Conservation (phyloP, 768 basidiomycete species). For the Mycena latifolia region DNA sequence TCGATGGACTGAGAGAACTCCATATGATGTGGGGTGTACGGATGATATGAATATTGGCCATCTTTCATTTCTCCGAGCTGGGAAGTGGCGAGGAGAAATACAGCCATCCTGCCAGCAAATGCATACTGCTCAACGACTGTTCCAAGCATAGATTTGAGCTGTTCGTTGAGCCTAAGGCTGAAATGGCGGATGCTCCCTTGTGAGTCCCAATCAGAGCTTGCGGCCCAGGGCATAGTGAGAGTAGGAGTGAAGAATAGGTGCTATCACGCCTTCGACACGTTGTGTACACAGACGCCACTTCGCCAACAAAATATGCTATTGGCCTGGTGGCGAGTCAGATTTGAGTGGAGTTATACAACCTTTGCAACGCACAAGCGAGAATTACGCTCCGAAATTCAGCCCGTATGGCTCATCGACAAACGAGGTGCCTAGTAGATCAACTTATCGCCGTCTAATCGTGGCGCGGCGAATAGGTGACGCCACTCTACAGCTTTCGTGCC, state of each 20-base stretch:
- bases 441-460: constrained; percentile 3
- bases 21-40: background rate
- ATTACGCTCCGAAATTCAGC: background rate
- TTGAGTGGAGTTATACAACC: background rate
- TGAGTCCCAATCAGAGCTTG: background rate
- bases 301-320: constrained; percentile 21
- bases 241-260: background rate
- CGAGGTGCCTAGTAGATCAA: constrained; percentile 14
- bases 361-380: background rate
- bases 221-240: constrained; percentile 10
- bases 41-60: background rate
- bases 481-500: constrained; percentile 22
- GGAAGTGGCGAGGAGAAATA: constrained; percentile 3
- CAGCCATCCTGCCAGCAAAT: constrained; percentile 1
- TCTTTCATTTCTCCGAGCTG: background rate
- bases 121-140: constrained; percentile 6
- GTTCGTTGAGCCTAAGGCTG: constrained; percentile 6
- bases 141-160: background rate
- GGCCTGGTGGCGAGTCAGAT: background rate
- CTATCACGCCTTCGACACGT: background rate
- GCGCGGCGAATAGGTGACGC: too few species aligned
- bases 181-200: constrained; percentile 12
- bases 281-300: constrained; percentile 19
- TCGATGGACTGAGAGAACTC: background rate
- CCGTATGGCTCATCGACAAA: background rate